Conservation (phyloP, 129 eudicot genomes). For the Chrysanthemum seticuspe region DNA sequence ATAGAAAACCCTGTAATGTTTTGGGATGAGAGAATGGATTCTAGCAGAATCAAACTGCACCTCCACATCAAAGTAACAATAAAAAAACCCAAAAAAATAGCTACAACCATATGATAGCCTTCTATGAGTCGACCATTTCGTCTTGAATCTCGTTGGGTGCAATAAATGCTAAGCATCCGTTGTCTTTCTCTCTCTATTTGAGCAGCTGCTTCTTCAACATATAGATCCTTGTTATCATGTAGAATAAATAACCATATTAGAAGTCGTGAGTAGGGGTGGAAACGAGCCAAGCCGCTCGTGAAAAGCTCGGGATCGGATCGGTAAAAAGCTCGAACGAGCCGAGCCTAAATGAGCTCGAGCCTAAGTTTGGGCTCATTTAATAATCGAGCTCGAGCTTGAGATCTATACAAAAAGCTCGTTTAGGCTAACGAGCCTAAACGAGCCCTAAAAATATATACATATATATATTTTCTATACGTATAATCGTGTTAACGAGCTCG, state of each 20-base stretch:
- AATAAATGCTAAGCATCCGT: constrained; percentile 70
- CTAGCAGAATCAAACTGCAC: constrained; percentile 13
- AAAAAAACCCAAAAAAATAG: constrained; percentile 21
- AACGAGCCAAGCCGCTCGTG: no score
- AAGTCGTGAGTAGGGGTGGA: no score
- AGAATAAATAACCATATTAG: neutral
- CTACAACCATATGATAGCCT: constrained; percentile 19
- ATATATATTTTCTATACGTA: no score
- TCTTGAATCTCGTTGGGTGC: constrained; percentile 98
- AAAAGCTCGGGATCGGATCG: no score
- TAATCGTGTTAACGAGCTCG: no score
- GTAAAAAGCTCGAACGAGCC: no score
- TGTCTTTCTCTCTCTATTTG: constrained; percentile 89
- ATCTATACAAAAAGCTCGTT: no score
- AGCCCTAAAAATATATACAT: no score
- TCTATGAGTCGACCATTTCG: constrained; percentile 83
- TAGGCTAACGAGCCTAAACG: no score
- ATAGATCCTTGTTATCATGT: constrained; percentile 97
- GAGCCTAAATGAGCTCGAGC: no score
- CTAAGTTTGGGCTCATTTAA: no score
- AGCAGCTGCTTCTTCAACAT: constrained; percentile 96
- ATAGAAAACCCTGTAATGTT: constrained; percentile 15
- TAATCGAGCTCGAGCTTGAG: no score
- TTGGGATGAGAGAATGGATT: constrained; percentile 17
- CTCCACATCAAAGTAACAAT: constrained; percentile 14